Base-by-base conservation (phyloP, 2,329 filamentous ascomycete genomes). In the Coniella lustricola region DNA sequence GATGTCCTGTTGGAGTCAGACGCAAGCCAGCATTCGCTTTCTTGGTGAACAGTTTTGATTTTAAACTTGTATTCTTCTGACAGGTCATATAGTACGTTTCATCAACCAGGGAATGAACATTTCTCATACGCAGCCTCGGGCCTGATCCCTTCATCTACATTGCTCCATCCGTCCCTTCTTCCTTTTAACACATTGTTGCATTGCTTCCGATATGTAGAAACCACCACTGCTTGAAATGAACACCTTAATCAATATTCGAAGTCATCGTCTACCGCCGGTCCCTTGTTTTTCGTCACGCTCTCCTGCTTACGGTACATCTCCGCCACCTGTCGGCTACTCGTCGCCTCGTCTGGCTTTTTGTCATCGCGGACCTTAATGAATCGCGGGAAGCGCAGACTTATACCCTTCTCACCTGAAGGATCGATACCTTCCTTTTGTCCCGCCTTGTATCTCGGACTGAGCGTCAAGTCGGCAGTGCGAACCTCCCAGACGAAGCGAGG, bases 301-400 rank as follows among this genome's bases (percentile, higher is more conserved):
- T 97, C 91, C 72, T 98, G 93, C 69, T 87, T 90, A 56, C 84
- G 77, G 70, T 97, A 98, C 91, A 98, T 95, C 67, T 97, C 93
- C 0, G 90, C 90, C 43, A 98, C 87, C 68, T 93, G 87, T 44
- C 83, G 75, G 54, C 83, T 88, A 31, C 77, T 85, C 34, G 90
- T 96, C 13, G 93, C 93, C 69, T 91, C 78, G 54, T 95, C 90
- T 0, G 89, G 82, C 70, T 95, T 96, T 77, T 98, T 98, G 64
- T 98, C 93, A 51, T 97, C 91, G 51, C 93, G 78, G 35, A 88
- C 71, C 64, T 90, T 89, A 64, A 98, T 93, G 66, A 95, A 98
- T 10, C 93, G 73, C 9, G 93, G 93, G 67, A 98, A 98, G 7
- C 93, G 76, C 56, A 98, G 70, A 61, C 85, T 90, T 58, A 98